Evolutionary conservation across 2,329 filamentous ascomycete genomes (phyloP), one percentile per base, ranked within the genome.

Genomic region (Gaeumannomyces sp.): DNA sequence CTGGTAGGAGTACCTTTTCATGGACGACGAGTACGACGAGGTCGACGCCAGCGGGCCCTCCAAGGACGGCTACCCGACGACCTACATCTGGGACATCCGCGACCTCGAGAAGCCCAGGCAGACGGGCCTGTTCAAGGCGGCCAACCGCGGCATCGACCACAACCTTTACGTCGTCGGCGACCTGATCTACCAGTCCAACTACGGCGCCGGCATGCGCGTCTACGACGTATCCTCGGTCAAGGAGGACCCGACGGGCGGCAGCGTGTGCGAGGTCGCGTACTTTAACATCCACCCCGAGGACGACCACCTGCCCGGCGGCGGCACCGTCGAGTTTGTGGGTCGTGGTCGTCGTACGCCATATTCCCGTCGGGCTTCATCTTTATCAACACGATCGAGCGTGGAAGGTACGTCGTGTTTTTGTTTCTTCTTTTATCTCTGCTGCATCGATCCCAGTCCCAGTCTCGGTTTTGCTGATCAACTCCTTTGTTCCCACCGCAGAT

Each of bases 21-120:
- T 80, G 19, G 81, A 84, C 68, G 82, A 84, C 68, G 82, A 84
- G 70, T 76, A 80, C 31, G 82, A 85, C 69, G 83, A 85, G 72
- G 70, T 74, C 45, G 72, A 79, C 25, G n/a, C n/a, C 11, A 28
- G 33, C 35, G 62, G 62, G 11, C 62, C 57, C 16, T 33, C 25
- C 35, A 35, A 35, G 33, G 75, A 81, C 56, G 76, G 77, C 0
- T 79, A 75, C 69, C 78, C 80, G 1, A 77, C 79, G 38, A 80
- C 79, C 0, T 82, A 81, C 71, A 80, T 83, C 71, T 82, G 79
- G 75, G 77, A 81, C 70, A 80, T 82, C 67, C 70, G 71, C 31
- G 71, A 72, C n/a, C 75, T 82, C 38, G 75, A 77, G 38, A 69
- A 69, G 0, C 80, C 80, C 5, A 76, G 74, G 64, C 74, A 79